Base-by-base conservation (phyloP, 768 basidiomycete species). In the Podaxis rugospora region DNA sequence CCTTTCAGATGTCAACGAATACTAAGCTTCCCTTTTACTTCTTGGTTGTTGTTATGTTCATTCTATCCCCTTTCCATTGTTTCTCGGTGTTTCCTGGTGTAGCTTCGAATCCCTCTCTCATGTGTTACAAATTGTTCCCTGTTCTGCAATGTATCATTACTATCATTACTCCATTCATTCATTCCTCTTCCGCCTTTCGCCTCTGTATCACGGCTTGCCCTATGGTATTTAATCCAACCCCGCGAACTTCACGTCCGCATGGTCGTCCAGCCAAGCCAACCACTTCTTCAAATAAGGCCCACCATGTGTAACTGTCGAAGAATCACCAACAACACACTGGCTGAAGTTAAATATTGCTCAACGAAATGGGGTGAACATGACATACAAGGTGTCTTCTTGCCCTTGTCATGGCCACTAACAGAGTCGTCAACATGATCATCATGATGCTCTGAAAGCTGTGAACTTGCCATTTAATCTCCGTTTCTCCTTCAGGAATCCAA, bases 401-500 rank as follows among this genome's bases (percentile, higher is more conserved):
- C 59, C 95, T 80, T 3, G 95, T 98, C 95, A 94, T 94, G 0
- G 92, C 92, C 61, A 94, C 90, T 92, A 44, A 4, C 25, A 5
- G 55, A 39, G 35, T 40, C 36, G 63, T 18, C 1, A 25, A 6
- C 35, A 55, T 50, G 59, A 51, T 63, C 40, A 65, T 63, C 40
- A 65, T 44, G 35, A 25, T 42, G 5, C n/a, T 11, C 35, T 47
- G 7, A 32, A 14, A 16, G 7, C 11, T 14, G 5, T 42, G 51
- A 6, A 40, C 81, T 51, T 65, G 88, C 90, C 92, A 69, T 99
- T 99, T 68, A 99, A 75, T 39, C 97, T 78, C 51, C 97, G 80
- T 66, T 93, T 90, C 69, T 99, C 97, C 69, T 90, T 92, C 68
- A 99, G 72, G 72, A 99, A 99, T 0, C 96, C 96, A 1, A 98